phyloP scores from a whole-genome alignment of 176 grass and related monocot genomes.

The Oryza brachyantha region DNA sequence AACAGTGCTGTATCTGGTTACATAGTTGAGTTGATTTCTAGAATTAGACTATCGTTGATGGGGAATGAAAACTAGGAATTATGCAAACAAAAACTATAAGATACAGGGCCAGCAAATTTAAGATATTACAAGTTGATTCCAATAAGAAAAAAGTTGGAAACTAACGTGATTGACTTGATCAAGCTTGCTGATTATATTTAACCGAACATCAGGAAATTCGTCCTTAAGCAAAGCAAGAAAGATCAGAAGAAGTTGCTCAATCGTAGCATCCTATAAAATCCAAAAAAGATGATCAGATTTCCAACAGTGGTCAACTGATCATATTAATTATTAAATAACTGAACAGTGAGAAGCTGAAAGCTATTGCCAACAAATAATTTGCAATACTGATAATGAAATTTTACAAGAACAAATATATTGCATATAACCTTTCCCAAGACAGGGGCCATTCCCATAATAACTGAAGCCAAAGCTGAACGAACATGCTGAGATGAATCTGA shows the following conservation, averaged over 20 bases:
- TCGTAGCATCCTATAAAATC: conserved; percentile 72
- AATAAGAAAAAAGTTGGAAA: conserved; percentile 13
- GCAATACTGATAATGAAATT: neutral
- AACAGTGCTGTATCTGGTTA: too few relatives aligned
- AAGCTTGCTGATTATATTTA: conserved; percentile 98
- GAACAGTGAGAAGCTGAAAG: neutral
- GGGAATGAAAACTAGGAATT: too few relatives aligned
- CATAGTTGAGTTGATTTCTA: too few relatives aligned
- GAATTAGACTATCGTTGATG: too few relatives aligned
- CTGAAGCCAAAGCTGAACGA: conserved; percentile 97
- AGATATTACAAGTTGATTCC: too few relatives aligned
- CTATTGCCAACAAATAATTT: neutral
- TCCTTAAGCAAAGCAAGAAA: conserved; percentile 97
- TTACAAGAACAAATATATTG: neutral
- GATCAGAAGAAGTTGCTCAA: conserved; percentile 92
- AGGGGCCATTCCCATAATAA: conserved; percentile 99
- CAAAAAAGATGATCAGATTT: neutral
- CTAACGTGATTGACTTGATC: conserved; percentile 94
- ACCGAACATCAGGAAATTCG: conserved; percentile 96
- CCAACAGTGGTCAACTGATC: neutral
- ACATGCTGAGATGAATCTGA: conserved; percentile 96
- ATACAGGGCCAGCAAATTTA: too few relatives aligned
- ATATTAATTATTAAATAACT: conserved; percentile 8
- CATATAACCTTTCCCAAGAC: conserved; percentile 72
- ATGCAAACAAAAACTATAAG: too few relatives aligned